Percentiles rank a stretch among this genome's conserved stretches.
These are phyloP conservation scores for Zychaea mexicana DNA, from an alignment of 371 early-diverging fungal species.

Conservation along the genomic window DNA sequence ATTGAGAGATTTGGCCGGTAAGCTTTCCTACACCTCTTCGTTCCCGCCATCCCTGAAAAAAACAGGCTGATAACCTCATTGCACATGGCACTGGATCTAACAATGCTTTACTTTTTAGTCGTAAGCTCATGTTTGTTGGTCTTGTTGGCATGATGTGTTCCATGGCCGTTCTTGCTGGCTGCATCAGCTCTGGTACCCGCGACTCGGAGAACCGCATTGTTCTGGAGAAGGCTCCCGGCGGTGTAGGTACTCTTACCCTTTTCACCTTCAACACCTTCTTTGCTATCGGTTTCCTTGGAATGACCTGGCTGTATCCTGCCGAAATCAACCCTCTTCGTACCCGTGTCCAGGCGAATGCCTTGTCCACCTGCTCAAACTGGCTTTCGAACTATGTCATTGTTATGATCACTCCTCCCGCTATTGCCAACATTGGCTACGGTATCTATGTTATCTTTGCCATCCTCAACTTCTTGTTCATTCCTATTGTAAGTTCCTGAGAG, in stretches of 20 bases:
- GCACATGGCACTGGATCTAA: too few relatives aligned
- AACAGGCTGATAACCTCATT: background rate
- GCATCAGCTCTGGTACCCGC: slow-evolving; percentile 4
- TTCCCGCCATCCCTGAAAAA: background rate
- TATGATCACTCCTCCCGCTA: slow-evolving; percentile 31
- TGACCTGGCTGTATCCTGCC: slow-evolving; percentile 50
- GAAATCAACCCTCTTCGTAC: slow-evolving; percentile 50
- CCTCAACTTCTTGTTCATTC: slow-evolving; percentile 31
- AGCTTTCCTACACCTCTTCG: too few relatives aligned
- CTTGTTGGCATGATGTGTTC: slow-evolving; percentile 19
- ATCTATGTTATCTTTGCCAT: slow-evolving; percentile 48
- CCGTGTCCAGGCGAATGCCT: slow-evolving; percentile 31
- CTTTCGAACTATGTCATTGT: slow-evolving; percentile 41
- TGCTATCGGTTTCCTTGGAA: slow-evolving; percentile 65
- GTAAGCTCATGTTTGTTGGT: slow-evolving; percentile 20
- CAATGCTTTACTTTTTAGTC: too few relatives aligned
- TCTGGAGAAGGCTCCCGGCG: too few relatives aligned
- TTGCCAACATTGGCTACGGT: slow-evolving; percentile 32
- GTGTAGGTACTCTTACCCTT: slow-evolving; percentile 37
- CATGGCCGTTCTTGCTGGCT: slow-evolving; percentile 16
- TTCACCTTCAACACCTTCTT: slow-evolving; percentile 53
- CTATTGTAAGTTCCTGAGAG: slow-evolving; percentile 23
- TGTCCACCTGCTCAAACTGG: slow-evolving; percentile 66
- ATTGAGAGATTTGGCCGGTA: slow-evolving; percentile 20
- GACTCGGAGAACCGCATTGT: too few relatives aligned